These are phyloP conservation scores for Wickerhamomyces xylosicus DNA, from an alignment of 805 yeast genomes.

Conservation along the genomic window DNA sequence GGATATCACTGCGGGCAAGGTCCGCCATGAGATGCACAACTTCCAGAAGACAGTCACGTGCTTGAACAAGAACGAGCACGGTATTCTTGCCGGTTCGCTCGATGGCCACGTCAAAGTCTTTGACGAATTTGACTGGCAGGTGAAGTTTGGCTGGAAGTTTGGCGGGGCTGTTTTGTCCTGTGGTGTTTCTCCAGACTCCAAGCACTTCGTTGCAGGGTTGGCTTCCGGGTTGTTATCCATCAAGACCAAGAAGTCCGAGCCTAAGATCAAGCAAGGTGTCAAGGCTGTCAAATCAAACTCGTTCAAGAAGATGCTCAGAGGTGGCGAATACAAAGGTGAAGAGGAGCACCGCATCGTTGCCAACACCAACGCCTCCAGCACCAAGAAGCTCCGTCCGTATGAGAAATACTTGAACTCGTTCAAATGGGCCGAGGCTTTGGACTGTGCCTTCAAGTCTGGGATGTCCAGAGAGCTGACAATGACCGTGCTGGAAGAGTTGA, in stretches of 20 bases:
- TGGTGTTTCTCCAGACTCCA: slow-evolving; percentile 78
- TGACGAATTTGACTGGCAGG: slow-evolving; percentile 74
- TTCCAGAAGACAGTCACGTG: slow-evolving; percentile 93
- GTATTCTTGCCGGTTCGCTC: slow-evolving; percentile 86
- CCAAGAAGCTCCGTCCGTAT: slow-evolving; percentile 66
- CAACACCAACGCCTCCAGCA: slow-evolving; percentile 33
- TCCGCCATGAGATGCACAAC: slow-evolving; percentile 62
- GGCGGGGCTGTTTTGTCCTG: slow-evolving; percentile 88
- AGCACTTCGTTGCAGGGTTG: slow-evolving; percentile 88
- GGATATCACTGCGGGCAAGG: slow-evolving; percentile 79
- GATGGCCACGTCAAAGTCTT: slow-evolving; percentile 97
- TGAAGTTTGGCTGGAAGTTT: slow-evolving; percentile 94
- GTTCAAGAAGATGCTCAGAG: slow-evolving; percentile 77
- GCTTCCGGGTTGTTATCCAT: slow-evolving; percentile 83
- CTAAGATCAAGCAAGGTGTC: slow-evolving; percentile 41
- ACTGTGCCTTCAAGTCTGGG: slow-evolving; percentile 73
- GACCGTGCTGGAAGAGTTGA: slow-evolving; percentile 78
- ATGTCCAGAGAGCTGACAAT: slow-evolving; percentile 71
- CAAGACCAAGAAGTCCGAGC: slow-evolving; percentile 72
- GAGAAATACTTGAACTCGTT: slow-evolving; percentile 81
- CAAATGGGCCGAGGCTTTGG: slow-evolving; percentile 89
- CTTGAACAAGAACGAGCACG: slow-evolving; percentile 58
- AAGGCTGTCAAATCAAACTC: slow-evolving; percentile 46
- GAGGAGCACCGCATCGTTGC: slow-evolving; percentile 64
- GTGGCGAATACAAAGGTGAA: slow-evolving; percentile 85